Base-by-base conservation (phyloP, 2,329 filamentous ascomycete genomes). In the Ophiostoma montium region DNA sequence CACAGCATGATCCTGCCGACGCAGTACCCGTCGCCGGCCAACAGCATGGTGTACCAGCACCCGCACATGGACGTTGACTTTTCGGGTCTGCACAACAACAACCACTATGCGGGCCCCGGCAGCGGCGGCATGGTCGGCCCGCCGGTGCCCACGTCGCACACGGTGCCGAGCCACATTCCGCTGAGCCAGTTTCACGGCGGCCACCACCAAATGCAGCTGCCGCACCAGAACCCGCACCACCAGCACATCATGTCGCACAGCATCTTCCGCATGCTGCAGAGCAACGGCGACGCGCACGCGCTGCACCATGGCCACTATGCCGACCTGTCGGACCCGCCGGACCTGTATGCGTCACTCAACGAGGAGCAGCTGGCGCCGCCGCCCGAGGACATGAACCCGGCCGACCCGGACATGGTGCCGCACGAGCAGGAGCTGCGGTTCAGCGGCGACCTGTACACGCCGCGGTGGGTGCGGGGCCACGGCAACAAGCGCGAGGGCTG, bases 401-500 rank as follows among this genome's bases (percentile, higher is more conserved):
- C 75, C 2, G 83, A 90, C 58, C 81, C 83, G 1, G 82, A 87
- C 52, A 68, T 89, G 60, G 70, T 82, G 11, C 85, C 85, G 6
- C 83, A 86, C 55, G 84, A 89, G 63, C 85, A 90, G 61, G 82
- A 84, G 56, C 67, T 88, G 52, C 76, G 86, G 44, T 94, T 88
- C 57, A 80, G 81, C 47, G 84, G 84, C 45, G 86, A 94, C 59
- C 65, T 92, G 50, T 92, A 92, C 67, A 90, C 86, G 1, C 86
- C 86, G 1, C 75, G 72, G 57, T 94, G 85, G 84, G 83, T 92
- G 18, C 81, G 86, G 33, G 86, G 86, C 19, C 84, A 90, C 54
- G 86, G 86, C 23, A 88, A 88, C 66, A 88, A 89, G 69, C 81
- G 86, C 38, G 86, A 90, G 63, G 86, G 86, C 3, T 94, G 86